Evolutionary conservation across 2,329 filamentous ascomycete genomes (phyloP).

Genomic region (Helicocarpus griseus): DNA sequence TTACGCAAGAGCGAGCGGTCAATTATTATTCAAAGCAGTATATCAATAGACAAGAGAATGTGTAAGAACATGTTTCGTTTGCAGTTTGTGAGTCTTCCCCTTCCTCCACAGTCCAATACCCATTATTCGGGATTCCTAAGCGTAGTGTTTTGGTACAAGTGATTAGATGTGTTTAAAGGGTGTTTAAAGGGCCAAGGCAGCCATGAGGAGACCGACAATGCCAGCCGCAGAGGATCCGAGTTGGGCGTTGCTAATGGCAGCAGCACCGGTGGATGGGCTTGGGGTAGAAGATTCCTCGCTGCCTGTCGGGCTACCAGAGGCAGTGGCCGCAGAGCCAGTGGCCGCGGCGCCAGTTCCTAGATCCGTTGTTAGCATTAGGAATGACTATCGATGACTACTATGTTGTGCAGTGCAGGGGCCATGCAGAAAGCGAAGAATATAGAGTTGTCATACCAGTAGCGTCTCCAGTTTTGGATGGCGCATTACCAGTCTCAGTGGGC

Average conservation of each 20-base stretch:
- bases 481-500: conserved; percentile 10
- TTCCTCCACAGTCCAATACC: no score
- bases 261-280: conserved; percentile 16
- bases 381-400: no score
- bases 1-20: not conserved
- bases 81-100: not conserved
- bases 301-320: conserved; percentile 5
- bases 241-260: conserved; percentile 17
- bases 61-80: not conserved
- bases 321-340: conserved; percentile 9
- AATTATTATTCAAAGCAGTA: not conserved
- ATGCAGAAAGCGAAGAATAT: not conserved
- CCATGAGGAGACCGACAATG: conserved; percentile 26
- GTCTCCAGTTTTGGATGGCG: conserved; percentile 13
- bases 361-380: not conserved
- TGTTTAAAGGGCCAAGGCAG: conserved; percentile 28
- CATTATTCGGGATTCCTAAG: no score
- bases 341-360: not conserved
- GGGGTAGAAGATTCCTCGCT: conserved; percentile 11
- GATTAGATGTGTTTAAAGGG: not conserved
- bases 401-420: no score
- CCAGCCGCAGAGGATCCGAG: conserved; percentile 26
- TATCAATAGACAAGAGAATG: conserved; percentile 1
- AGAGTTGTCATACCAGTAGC: conserved; percentile 8
- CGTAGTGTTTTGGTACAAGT: no score